phyloP scores from a whole-genome alignment of 768 basidiomycete species.

The Coprinopsis sp. region DNA sequence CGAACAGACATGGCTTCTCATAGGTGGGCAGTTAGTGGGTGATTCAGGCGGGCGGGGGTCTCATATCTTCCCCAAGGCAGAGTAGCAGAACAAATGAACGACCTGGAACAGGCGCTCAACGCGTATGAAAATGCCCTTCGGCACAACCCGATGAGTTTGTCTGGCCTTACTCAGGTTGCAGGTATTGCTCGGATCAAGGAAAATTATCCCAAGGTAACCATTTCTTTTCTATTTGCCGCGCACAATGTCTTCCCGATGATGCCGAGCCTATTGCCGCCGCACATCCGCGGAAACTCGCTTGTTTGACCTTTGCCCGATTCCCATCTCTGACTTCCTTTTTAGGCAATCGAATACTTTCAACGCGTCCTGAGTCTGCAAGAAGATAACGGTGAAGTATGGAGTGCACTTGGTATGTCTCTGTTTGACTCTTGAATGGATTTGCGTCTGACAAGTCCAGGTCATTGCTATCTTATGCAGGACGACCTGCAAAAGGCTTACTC shows the following conservation, averaged over 20 bases:
- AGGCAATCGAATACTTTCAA: slow-evolving; percentile 97
- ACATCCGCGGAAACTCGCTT: slow-evolving; percentile 35
- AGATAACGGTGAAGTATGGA: slow-evolving; percentile 99
- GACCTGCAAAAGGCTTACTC: slow-evolving; percentile 98
- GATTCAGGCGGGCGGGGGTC: background rate
- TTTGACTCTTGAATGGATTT: slow-evolving; percentile 14
- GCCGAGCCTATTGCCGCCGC: slow-evolving; percentile 20
- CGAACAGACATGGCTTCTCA: slow-evolving; percentile 93
- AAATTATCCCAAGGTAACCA: slow-evolving; percentile 87
- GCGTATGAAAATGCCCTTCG: slow-evolving; percentile 95
- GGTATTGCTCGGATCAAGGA: slow-evolving; percentile 97
- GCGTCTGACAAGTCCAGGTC: slow-evolving; percentile 45
- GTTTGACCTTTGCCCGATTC: slow-evolving; percentile 29
- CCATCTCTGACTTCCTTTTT: slow-evolving; percentile 30
- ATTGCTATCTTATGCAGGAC: slow-evolving; percentile 99
- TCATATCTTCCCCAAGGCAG: slow-evolving; percentile 53
- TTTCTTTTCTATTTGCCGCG: slow-evolving; percentile 23
- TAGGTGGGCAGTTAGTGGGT: slow-evolving; percentile 49
- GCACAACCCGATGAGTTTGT: slow-evolving; percentile 88
- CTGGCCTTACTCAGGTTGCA: slow-evolving; percentile 90
- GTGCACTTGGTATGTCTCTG: slow-evolving; percentile 69
- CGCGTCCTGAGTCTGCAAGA: slow-evolving; percentile 85
- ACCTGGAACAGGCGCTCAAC: slow-evolving; percentile 85
- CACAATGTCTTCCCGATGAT: slow-evolving; percentile 17
- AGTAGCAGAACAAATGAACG: slow-evolving; percentile 92